phyloP scores from a whole-genome alignment of 83 land plant genomes.

The Picea engelmannii region DNA sequence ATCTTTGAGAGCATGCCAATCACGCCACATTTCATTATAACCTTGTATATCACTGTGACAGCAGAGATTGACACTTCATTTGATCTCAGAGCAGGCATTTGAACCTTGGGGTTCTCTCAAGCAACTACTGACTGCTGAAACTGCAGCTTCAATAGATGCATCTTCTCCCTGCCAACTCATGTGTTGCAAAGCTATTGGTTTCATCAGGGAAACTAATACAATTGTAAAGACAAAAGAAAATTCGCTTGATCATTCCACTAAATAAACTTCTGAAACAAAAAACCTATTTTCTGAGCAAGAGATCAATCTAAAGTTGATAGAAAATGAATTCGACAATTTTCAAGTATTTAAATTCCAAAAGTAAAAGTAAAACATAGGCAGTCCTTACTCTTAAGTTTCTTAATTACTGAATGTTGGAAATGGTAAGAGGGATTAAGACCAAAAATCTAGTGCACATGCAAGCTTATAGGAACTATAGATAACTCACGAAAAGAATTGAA shows the following conservation, averaged over 20 bases:
- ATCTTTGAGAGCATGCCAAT: too few relatives aligned
- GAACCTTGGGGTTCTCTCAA: too few relatives aligned
- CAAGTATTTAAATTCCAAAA: neutral
- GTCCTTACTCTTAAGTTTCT: neutral
- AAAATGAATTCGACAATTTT: neutral
- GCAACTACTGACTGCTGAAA: too few relatives aligned
- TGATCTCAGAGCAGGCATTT: too few relatives aligned
- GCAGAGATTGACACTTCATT: too few relatives aligned
- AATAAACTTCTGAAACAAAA: neutral
- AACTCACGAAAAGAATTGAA: neutral
- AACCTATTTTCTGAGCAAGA: neutral
- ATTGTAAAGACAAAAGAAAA: neutral
- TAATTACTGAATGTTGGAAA: neutral
- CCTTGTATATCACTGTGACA: too few relatives aligned
- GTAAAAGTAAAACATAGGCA: neutral
- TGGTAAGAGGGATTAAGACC: neutral
- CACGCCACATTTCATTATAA: too few relatives aligned
- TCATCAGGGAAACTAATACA: constrained; percentile 55
- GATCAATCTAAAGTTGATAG: neutral
- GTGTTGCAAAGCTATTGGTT: constrained; percentile 69
- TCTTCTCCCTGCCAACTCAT: too few relatives aligned
- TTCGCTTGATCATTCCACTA: neutral
- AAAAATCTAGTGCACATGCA: neutral
- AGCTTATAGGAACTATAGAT: neutral
- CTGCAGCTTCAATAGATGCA: too few relatives aligned